A percentile compares a stretch with the other conserved stretches of the same genome.
Conservation (phyloP, 305 asterid species). For the Ajuga reptans region DNA sequence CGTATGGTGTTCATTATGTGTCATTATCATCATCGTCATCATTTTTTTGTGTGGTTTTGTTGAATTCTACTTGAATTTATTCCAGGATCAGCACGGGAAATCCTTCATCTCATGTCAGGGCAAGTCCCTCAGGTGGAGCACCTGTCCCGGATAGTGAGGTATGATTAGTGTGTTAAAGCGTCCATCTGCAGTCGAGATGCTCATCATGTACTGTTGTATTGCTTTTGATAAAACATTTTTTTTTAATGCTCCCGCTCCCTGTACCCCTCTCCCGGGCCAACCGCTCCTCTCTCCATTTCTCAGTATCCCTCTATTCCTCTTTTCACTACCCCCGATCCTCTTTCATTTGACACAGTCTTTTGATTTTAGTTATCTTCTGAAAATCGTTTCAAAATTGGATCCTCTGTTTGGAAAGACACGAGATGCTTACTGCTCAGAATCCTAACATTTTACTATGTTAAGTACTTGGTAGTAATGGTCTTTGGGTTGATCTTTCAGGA, state of each 20-base stretch:
- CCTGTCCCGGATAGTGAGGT: conserved; percentile 74
- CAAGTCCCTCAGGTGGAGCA: conserved; percentile 48
- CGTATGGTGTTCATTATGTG: conserved; percentile 24
- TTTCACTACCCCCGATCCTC: too few species aligned
- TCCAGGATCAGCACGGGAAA: conserved; percentile 41
- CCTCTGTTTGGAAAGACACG: not conserved
- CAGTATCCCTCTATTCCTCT: not conserved
- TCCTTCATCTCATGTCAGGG: conserved; percentile 35
- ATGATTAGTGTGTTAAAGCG: conserved; percentile 10
- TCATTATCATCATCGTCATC: not conserved
- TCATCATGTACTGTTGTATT: conserved; percentile 8
- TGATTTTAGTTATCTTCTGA: not conserved
- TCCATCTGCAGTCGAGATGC: conserved; percentile 11
- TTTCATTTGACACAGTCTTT: not conserved
- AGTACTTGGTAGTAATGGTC: not conserved
- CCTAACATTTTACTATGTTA: not conserved
- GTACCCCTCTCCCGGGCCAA: not conserved
- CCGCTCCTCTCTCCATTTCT: not conserved
- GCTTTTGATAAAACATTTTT: not conserved
- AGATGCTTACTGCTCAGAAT: not conserved
- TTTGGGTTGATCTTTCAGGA: conserved; percentile 34
- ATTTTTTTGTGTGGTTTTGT: not conserved
- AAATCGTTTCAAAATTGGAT: not conserved
- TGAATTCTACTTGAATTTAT: conserved; percentile 21
- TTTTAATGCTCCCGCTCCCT: not conserved